Conservation (phyloP, 2,329 filamentous ascomycete genomes). For the Rhynchosporium secalis region DNA sequence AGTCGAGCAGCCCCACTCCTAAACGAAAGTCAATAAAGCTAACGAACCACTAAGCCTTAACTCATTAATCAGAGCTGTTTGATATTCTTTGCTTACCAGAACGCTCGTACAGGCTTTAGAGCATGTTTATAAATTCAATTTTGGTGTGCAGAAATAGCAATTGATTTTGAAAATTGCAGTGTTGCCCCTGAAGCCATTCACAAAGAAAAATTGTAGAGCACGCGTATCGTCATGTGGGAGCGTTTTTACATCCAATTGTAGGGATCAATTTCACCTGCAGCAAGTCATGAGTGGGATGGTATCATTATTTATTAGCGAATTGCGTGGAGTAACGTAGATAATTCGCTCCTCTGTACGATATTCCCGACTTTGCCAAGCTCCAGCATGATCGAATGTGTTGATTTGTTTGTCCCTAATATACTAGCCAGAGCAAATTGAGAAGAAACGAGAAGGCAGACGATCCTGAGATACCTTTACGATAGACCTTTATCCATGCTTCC, state of each 20-base stretch:
- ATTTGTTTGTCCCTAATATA: neutral
- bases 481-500: neutral
- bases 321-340: too few species aligned
- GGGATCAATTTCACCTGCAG: too few species aligned
- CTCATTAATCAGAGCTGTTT: neutral
- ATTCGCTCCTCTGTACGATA: neutral
- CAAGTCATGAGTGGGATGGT: too few species aligned
- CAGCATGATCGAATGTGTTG: neutral
- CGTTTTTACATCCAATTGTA: too few species aligned
- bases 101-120: too few species aligned
- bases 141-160: too few species aligned
- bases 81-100: neutral
- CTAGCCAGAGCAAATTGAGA: neutral
- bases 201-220: too few species aligned
- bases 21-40: conserved; percentile 10
- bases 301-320: too few species aligned
- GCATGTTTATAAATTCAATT: too few species aligned
- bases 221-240: too few species aligned
- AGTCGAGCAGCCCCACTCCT: neutral
- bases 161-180: too few species aligned
- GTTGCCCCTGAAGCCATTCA: too few species aligned
- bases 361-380: conserved; percentile 6
- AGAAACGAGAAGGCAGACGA: neutral
- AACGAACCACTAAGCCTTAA: conserved; percentile 1
- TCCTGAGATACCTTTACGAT: neutral